These are phyloP conservation scores for Pseudopyricularia cyperi DNA, from an alignment of 2,329 filamentous ascomycete genomes.

Conservation along the genomic window DNA sequence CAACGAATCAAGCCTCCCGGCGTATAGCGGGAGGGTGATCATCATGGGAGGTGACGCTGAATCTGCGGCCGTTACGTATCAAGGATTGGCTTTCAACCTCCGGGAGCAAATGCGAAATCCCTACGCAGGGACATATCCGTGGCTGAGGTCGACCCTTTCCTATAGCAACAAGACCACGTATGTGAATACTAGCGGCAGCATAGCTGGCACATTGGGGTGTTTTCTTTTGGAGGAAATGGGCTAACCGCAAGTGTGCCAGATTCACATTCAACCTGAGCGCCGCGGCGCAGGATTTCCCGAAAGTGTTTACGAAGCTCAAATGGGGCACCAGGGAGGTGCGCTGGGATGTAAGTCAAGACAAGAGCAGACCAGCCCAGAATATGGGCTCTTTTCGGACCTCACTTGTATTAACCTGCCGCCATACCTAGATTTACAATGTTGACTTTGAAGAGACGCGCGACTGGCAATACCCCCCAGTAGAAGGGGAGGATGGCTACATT, in stretches of 20 bases:
- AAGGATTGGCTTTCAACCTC: constrained; percentile 8
- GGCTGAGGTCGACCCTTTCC: constrained; percentile 3
- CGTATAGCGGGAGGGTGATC: constrained; percentile 21
- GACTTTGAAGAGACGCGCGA: constrained; percentile 9
- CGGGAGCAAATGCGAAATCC: constrained; percentile 12
- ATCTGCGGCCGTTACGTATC: constrained; percentile 17
- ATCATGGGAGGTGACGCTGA: constrained; percentile 17
- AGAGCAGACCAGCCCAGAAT: not conserved
- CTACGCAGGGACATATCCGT: constrained; percentile 10
- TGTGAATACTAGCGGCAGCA: not conserved
- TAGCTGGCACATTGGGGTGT: not conserved
- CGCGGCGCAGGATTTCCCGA: not conserved
- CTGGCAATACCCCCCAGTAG: constrained; percentile 14
- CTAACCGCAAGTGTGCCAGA: not conserved
- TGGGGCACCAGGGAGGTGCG: constrained; percentile 15
- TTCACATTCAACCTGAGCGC: constrained; percentile 12
- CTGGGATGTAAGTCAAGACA: constrained; percentile 12
- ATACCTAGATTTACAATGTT: constrained; percentile 7
- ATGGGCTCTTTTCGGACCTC: not conserved
- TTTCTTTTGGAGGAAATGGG: not conserved
- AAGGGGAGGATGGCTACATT: constrained; percentile 10
- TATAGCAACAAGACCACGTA: not conserved
- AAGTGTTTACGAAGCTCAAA: not conserved
- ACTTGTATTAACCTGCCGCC: not conserved
- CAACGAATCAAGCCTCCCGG: constrained; percentile 13